Conservation (phyloP, 345 rosid species). For the Eucalyptus cloeziana region DNA sequence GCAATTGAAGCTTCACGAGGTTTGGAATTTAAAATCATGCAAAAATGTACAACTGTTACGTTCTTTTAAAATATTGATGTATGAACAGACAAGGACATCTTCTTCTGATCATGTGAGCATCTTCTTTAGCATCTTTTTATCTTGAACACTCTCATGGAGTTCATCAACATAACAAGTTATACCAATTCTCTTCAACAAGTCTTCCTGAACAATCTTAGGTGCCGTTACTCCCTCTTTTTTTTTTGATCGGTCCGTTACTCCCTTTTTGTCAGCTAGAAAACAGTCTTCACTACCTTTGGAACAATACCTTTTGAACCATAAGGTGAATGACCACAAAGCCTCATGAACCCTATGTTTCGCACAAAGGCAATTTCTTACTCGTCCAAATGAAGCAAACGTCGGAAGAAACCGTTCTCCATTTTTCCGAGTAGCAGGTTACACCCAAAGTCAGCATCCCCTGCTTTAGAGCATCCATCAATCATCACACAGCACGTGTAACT, state of each 20-base stretch:
- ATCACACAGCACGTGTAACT: slow-evolving; percentile 63
- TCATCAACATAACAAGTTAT: slow-evolving; percentile 75
- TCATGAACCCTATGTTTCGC: slow-evolving; percentile 46
- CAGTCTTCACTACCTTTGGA: slow-evolving; percentile 61
- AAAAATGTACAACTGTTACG: neutral
- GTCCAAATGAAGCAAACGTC: slow-evolving; percentile 54
- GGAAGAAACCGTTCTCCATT: slow-evolving; percentile 56
- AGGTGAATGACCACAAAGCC: slow-evolving; percentile 51
- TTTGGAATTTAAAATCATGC: neutral
- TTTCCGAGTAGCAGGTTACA: slow-evolving; percentile 35
- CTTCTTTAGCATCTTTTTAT: slow-evolving; percentile 54
- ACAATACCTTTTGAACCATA: slow-evolving; percentile 60
- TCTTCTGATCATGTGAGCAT: slow-evolving; percentile 7
- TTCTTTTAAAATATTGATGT: neutral
- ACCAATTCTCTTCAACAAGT: slow-evolving; percentile 59
- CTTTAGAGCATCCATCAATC: slow-evolving; percentile 77
- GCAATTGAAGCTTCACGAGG: neutral
- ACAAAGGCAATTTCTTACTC: slow-evolving; percentile 70
- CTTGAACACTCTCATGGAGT: slow-evolving; percentile 69
- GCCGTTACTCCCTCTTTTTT: slow-evolving; percentile 71
- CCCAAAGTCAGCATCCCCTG: slow-evolving; percentile 45
- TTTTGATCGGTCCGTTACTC: no score
- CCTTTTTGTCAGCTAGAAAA: slow-evolving; percentile 58
- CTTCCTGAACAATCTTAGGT: slow-evolving; percentile 85
- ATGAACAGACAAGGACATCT: neutral